Evolutionary conservation across 2,329 filamentous ascomycete genomes (phyloP).

Genomic region (Uncinocarpus reesii): DNA sequence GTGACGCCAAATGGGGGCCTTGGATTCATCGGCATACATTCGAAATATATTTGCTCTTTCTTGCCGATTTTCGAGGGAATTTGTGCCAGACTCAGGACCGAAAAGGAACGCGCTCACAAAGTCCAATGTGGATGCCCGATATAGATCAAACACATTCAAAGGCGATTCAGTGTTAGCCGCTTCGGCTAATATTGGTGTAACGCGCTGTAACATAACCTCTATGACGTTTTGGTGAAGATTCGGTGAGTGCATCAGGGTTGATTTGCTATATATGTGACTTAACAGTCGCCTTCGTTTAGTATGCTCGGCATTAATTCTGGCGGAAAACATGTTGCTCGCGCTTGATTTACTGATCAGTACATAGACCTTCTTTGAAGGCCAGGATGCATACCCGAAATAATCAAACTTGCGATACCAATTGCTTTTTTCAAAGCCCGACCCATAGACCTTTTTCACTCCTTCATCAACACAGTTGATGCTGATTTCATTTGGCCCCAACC

Average conservation of each 20-base stretch:
- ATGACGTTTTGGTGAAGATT: constrained; percentile 45
- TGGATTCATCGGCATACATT: constrained; percentile 41
- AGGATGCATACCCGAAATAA: no score
- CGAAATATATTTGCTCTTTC: constrained; percentile 50
- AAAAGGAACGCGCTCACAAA: constrained; percentile 62
- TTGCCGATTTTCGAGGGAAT: constrained; percentile 45
- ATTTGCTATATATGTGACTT: constrained; percentile 65
- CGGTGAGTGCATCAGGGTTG: constrained; percentile 49
- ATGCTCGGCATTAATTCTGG: constrained; percentile 47
- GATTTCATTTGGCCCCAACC: constrained; percentile 53
- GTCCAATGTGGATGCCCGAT: constrained; percentile 60
- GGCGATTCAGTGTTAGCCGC: constrained; percentile 15
- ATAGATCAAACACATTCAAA: constrained; percentile 46
- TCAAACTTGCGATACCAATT: constrained; percentile 53
- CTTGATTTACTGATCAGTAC: constrained; percentile 56
- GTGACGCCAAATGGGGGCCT: constrained; percentile 50
- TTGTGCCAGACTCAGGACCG: constrained; percentile 47
- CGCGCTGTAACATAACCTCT: constrained; percentile 45
- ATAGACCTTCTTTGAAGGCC: no score
- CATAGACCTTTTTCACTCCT: constrained; percentile 51
- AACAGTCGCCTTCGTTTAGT: constrained; percentile 60
- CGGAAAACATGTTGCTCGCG: constrained; percentile 56
- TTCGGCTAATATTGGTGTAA: constrained; percentile 44
- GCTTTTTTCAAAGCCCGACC: constrained; percentile 58
- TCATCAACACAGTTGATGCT: constrained; percentile 46